Conservation (phyloP, 306 rosid species). For the Hylodesmum podocarpum region DNA sequence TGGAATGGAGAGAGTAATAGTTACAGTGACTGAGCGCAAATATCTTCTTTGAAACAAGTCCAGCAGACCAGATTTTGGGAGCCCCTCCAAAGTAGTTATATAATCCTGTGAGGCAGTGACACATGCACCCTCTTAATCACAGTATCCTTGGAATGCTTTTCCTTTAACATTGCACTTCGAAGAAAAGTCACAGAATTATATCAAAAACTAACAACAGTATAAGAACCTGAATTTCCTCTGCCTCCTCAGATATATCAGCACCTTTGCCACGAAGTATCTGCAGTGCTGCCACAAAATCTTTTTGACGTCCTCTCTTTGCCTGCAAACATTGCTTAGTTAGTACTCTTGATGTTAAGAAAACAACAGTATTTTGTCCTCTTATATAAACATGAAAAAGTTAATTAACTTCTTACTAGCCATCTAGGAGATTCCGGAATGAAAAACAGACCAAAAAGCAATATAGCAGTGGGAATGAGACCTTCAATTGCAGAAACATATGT, state of each 20-base stretch:
- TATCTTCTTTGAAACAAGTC: conserved; percentile 87
- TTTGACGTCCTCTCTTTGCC: conserved; percentile 67
- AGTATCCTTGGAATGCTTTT: conserved; percentile 6
- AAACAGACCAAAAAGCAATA: conserved; percentile 76
- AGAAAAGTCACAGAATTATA: background rate
- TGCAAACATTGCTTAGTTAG: conserved; percentile 30
- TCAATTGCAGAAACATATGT: conserved; percentile 48
- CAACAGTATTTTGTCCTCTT: background rate
- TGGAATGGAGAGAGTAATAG: conserved; percentile 16
- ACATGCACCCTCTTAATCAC: background rate
- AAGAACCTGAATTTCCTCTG: conserved; percentile 79
- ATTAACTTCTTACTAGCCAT: conserved; percentile 76
- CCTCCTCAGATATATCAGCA: conserved; percentile 69
- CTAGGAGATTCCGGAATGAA: conserved; percentile 97
- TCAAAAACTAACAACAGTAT: background rate
- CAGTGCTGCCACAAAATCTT: conserved; percentile 65
- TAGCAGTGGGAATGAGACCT: conserved; percentile 77
- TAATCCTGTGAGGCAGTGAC: conserved; percentile 59
- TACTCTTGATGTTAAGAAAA: background rate
- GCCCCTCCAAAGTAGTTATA: conserved; percentile 62
- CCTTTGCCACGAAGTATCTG: conserved; percentile 76
- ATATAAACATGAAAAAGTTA: background rate
- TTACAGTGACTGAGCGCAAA: conserved; percentile 66
- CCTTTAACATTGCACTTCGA: background rate
- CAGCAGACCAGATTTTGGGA: conserved; percentile 67